These are phyloP conservation scores for Lolium perenne DNA, from an alignment of 176 grass and related monocot species.

Conservation along the genomic window DNA sequence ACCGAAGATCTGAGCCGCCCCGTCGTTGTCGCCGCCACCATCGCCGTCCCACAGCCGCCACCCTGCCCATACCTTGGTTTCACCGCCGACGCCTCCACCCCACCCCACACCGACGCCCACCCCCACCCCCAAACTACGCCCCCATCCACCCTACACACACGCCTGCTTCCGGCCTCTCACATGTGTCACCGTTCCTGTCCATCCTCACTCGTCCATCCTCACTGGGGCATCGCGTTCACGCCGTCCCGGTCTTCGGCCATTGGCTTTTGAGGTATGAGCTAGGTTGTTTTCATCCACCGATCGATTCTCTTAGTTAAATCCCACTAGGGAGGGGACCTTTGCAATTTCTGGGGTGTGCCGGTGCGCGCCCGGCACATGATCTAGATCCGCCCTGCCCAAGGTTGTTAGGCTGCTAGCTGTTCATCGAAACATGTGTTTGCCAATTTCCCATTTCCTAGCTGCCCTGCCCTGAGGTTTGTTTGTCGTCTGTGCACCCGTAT, in stretches of 20 bases:
- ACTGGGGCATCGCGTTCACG: not conserved
- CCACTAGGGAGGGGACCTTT: slow-evolving; percentile 1
- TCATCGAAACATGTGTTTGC: not conserved
- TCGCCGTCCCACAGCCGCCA: slow-evolving; percentile 10
- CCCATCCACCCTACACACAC: not conserved
- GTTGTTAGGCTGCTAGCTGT: not conserved
- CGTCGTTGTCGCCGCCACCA: slow-evolving; percentile 1
- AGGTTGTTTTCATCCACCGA: slow-evolving; percentile 9
- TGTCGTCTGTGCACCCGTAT: not conserved
- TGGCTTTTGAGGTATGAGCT: slow-evolving; percentile 9
- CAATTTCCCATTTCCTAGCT: not conserved
- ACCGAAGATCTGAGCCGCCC: slow-evolving; percentile 28
- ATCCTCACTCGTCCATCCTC: not conserved
- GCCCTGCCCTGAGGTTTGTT: not conserved
- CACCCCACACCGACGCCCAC: not conserved
- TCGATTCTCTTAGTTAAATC: not conserved
- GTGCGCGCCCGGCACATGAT: not conserved
- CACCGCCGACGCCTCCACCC: not conserved
- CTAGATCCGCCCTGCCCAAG: slow-evolving; percentile 3
- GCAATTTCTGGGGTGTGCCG: slow-evolving; percentile 2
- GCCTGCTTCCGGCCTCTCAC: not conserved
- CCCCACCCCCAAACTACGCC: not conserved
- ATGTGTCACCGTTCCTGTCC: not conserved
- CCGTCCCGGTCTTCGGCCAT: not conserved
- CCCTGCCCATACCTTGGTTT: not conserved